These are phyloP conservation scores for Tetradesmus obliquus DNA, from an alignment of 139 green algal genomes.

Conservation along the genomic window DNA sequence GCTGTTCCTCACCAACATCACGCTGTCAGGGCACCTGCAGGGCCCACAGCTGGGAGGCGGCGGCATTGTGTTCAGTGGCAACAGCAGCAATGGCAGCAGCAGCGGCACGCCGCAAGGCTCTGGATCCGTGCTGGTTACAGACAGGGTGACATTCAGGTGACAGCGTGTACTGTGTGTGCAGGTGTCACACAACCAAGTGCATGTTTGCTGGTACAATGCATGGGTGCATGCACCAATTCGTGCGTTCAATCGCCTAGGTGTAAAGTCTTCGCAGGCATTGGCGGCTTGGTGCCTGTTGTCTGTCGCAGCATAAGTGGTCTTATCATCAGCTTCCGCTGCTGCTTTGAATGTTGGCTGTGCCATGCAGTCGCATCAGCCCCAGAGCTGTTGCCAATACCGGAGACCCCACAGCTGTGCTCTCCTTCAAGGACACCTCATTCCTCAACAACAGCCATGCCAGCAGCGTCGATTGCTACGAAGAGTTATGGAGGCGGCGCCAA, in stretches of 20 bases:
- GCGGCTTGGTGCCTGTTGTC: no score
- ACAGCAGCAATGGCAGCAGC: background rate
- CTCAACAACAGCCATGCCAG: no score
- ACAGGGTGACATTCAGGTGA: background rate
- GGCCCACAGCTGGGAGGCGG: background rate
- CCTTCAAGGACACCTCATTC: no score
- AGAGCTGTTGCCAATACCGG: no score
- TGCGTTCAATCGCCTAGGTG: background rate
- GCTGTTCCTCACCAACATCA: no score
- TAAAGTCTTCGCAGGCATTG: background rate
- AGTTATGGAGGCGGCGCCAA: no score
- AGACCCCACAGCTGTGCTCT: no score
- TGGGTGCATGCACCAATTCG: background rate
- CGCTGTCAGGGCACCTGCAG: background rate
- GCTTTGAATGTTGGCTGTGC: no score
- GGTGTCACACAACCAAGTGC: background rate
- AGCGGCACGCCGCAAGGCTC: background rate
- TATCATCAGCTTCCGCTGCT: no score
- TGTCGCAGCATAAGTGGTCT: no score
- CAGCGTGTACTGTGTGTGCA: background rate
- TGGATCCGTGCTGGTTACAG: background rate
- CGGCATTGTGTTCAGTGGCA: background rate
- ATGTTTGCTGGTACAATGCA: background rate
- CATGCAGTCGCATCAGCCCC: no score
- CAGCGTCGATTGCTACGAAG: no score